A percentile compares a stretch with the other conserved stretches of the same genome.
Conservation (phyloP, 2,329 filamentous ascomycete species). For the Dactylella cylindrospora region DNA sequence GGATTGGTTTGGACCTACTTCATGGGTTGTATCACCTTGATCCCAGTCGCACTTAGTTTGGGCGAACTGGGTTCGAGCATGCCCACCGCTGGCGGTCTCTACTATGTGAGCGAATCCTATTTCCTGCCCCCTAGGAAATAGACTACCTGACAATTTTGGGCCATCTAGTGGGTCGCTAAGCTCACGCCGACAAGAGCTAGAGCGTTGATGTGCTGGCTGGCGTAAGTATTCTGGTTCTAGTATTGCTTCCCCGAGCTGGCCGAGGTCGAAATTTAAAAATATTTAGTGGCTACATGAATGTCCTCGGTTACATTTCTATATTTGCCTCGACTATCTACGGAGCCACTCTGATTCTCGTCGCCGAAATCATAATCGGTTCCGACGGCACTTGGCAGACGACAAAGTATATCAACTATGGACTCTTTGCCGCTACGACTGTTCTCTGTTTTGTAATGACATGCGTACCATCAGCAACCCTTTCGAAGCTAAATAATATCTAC, state of each 20-base stretch:
- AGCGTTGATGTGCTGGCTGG: conserved; percentile 51
- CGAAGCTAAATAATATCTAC: conserved; percentile 49
- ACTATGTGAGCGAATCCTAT: conserved; percentile 44
- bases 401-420: conserved; percentile 50
- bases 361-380: conserved; percentile 48
- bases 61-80: conserved; percentile 50
- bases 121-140: conserved; percentile 4
- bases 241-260: not conserved
- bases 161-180: conserved; percentile 49
- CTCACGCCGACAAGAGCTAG: conserved; percentile 49
- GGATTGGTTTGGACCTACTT: conserved; percentile 51
- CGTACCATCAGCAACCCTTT: conserved; percentile 48
- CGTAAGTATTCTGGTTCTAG: conserved; percentile 45
- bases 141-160: not conserved
- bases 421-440: conserved; percentile 49
- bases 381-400: conserved; percentile 47
- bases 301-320: conserved; percentile 50
- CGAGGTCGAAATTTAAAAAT: conserved; percentile 11
- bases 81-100: conserved; percentile 50
- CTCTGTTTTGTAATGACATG: conserved; percentile 51
- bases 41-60: conserved; percentile 50
- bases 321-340: conserved; percentile 51
- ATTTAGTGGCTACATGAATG: conserved; percentile 50
- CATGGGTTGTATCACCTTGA: conserved; percentile 49
- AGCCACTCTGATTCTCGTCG: conserved; percentile 50